Conservation (phyloP, 2,329 filamentous ascomycete species). For the Trichoderma polysporum region DNA sequence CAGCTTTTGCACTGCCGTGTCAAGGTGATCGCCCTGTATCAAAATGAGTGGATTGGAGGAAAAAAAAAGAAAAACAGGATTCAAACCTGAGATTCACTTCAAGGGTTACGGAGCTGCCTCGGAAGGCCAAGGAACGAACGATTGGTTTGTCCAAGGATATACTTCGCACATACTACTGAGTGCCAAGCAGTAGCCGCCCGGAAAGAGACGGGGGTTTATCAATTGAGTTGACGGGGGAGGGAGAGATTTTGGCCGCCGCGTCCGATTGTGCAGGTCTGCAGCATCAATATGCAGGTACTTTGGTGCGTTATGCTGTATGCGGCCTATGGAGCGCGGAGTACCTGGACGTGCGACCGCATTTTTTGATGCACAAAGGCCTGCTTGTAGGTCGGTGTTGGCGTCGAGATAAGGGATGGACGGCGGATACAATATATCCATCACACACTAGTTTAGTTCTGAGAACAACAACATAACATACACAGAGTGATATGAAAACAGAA, state of each 20-base stretch:
- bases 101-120: not conserved
- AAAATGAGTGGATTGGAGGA: not conserved
- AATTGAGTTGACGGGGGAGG: not conserved
- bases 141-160: not conserved
- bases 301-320: not conserved
- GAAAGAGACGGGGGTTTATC: not conserved
- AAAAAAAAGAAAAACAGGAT: not conserved
- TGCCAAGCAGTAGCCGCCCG: too few relatives aligned
- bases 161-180: too few relatives aligned
- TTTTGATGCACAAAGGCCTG: not conserved
- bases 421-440: too few relatives aligned
- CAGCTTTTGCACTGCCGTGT: not conserved
- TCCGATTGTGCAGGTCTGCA: not conserved
- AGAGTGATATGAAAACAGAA: too few relatives aligned
- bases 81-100: not conserved
- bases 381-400: too few relatives aligned
- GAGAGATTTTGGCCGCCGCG: not conserved
- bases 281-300: not conserved
- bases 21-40: not conserved
- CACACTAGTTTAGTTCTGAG: too few relatives aligned
- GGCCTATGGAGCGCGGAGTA: not conserved
- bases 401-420: not conserved
- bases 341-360: not conserved
- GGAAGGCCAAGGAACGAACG: not conserved
- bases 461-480: too few relatives aligned